Evolutionary conservation across 345 rosid genomes (phyloP).

Genomic region (Trapa bicornis): DNA sequence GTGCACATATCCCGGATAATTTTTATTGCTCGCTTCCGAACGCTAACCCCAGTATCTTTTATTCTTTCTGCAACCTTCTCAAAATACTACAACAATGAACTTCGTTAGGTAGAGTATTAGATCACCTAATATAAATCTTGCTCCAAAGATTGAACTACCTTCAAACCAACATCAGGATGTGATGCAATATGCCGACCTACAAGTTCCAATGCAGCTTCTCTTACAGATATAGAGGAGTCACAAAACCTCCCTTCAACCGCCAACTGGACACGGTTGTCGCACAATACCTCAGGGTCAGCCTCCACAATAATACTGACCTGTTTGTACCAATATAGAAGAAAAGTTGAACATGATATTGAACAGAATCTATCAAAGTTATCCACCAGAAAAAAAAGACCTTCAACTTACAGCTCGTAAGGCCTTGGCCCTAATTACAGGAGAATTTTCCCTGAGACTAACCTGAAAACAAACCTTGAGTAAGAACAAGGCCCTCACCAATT

Average conservation of each 20-base stretch:
- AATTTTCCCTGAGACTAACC: slow-evolving; percentile 96
- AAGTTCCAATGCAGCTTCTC: slow-evolving; percentile 98
- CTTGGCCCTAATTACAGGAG: slow-evolving; percentile 91
- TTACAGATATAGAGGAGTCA: slow-evolving; percentile 95
- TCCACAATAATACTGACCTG: slow-evolving; percentile 97
- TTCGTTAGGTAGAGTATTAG: neutral
- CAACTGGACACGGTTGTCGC: slow-evolving; percentile 83
- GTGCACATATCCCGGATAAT: slow-evolving; percentile 95
- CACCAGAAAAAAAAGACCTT: neutral
- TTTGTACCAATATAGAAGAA: slow-evolving; percentile 4
- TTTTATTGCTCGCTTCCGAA: slow-evolving; percentile 91
- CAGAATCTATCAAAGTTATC: neutral
- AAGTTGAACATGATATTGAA: slow-evolving; percentile 4
- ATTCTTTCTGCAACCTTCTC: slow-evolving; percentile 98
- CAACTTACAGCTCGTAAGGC: slow-evolving; percentile 84
- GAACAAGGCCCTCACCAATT: slow-evolving; percentile 11
- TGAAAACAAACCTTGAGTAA: slow-evolving; percentile 23
- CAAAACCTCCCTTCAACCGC: slow-evolving; percentile 99
- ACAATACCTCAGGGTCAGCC: slow-evolving; percentile 90
- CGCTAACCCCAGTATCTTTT: slow-evolving; percentile 98
- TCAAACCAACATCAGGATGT: slow-evolving; percentile 89
- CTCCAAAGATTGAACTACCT: slow-evolving; percentile 34
- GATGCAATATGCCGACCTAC: slow-evolving; percentile 97
- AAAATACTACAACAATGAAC: slow-evolving; percentile 53
- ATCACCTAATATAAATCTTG: neutral